Base-by-base conservation (phyloP, 1,284 basidiomycete genomes). In the Cryptococcus sp. region DNA sequence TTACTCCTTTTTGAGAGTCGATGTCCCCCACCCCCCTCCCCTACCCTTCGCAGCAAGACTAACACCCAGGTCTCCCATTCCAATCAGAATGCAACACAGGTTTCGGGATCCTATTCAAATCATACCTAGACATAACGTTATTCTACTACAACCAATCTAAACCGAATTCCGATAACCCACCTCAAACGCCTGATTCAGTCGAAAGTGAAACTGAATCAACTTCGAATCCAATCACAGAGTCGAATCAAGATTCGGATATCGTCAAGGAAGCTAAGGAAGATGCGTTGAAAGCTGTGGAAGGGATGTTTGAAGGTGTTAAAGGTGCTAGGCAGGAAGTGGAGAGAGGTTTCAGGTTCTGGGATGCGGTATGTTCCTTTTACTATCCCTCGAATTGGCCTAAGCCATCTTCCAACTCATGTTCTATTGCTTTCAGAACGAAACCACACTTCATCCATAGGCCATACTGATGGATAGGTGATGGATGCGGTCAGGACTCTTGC, bases 311-410 rank as follows among this genome's bases (percentile, higher is more conserved):
- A 2, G 92, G 91, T 21, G 88, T 98, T 62, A 94, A 91, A 78
- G 77, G 76, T 56, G 89, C 94, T 7, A 84, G 85, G 73, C 77
- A 77, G 51, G 94, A 99, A 79, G 86, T 99, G 46, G 89, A 92
- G 71, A 79, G 96, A 50, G 93, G 92, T 4, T 98, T 98, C 80
- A 81, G 96, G 63, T 98, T 98, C 80, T 99, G 96, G 94, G 88
- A 94, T 69, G 82, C 92, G 73, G 91, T 94, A 72, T 79, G 90
- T n/a, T 39, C 36, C 16, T n/a, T 39, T 39, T 11, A 5, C 28
- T 83, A 1, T 1, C 14, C 37, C 52, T 48, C 57, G 56, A 60
- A 59, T 22, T 45, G 23, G n/a, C 28, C 28, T 11, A 5, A 5
- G 5, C 28, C 28, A 4, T 28, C 11, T 28, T 28, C 41, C 24